phyloP scores from a whole-genome alignment of 2,329 filamentous ascomycete species.

The Beauveria sp. region DNA sequence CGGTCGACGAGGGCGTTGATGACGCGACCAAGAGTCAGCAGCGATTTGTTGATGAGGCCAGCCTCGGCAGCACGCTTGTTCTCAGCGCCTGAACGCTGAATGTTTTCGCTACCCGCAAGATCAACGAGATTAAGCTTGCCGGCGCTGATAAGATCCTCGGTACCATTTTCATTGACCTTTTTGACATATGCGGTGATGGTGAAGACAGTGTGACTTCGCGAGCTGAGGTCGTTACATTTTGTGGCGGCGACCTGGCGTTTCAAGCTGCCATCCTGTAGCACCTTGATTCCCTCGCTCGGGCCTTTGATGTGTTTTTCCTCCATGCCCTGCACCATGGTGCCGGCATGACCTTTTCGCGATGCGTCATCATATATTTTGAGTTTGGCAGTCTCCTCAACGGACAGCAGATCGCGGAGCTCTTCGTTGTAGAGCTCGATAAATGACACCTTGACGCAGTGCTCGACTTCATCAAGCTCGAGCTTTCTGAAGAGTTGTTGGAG shows the following conservation, averaged over 20 bases:
- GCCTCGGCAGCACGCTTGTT: slow-evolving; percentile 96
- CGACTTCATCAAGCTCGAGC: slow-evolving; percentile 68
- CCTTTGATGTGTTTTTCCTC: slow-evolving; percentile 89
- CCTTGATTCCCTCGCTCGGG: slow-evolving; percentile 76
- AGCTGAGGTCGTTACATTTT: slow-evolving; percentile 98
- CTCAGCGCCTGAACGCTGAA: slow-evolving; percentile 91
- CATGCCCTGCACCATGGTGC: slow-evolving; percentile 93
- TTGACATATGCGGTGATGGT: slow-evolving; percentile 91
- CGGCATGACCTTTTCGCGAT: slow-evolving; percentile 73
- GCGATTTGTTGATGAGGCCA: slow-evolving; percentile 94
- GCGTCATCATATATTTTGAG: slow-evolving; percentile 94
- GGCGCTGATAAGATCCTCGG: slow-evolving; percentile 81
- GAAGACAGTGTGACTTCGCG: slow-evolving; percentile 94
- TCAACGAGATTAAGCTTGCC: slow-evolving; percentile 97
- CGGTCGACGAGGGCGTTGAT: slow-evolving; percentile 96
- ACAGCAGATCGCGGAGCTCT: slow-evolving; percentile 83
- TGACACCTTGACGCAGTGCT: slow-evolving; percentile 91
- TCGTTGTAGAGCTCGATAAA: slow-evolving; percentile 99
- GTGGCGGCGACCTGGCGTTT: slow-evolving; percentile 97
- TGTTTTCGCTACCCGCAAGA: slow-evolving; percentile 94
- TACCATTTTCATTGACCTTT: slow-evolving; percentile 69
- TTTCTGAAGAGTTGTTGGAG: slow-evolving; percentile 81
- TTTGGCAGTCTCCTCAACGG: slow-evolving; percentile 73
- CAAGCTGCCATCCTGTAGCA: slow-evolving; percentile 81
- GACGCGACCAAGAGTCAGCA: slow-evolving; percentile 88